Evolutionary conservation across 345 rosid genomes (phyloP), one percentile per base, ranked within the genome.

Genomic region (Euphorbia lathyris): DNA sequence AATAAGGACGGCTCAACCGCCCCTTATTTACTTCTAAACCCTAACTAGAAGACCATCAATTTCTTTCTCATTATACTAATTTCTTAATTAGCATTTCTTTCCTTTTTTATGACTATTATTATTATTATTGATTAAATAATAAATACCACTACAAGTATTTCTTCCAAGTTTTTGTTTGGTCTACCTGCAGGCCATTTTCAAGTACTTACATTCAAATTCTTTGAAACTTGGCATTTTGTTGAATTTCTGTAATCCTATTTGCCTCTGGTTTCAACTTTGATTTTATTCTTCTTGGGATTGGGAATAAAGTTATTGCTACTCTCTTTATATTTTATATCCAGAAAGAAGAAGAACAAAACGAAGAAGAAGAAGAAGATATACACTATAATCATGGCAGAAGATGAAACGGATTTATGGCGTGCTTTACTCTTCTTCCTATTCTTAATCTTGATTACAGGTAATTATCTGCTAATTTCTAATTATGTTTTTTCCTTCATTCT

Each of bases 1-100:
- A 78, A 65, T 70, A 68, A 16, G 72, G 83, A 79, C 81, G 81
- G 83, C 83, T 72, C 47, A 68, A 58, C 71, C 42, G 77, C 55
- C 69, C 58, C 47, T 47, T 32, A 25, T 7, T 58, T 30, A 26
- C 71, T 59, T 32, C 53, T 12, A 53, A 20, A 53, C 57, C 60
- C 38, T 19, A 34, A 34, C 3, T 3, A 34, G 38, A 34, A 34
- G 11, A 40, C 43, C 43, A 40, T 40, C 43, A 40, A 5, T 40
- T 40, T 40, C 43, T 40, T 40, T 9, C 6, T 40, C 11, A 2
- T 32, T 40, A 9, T 40, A 40, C 43, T 40, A 5, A 5, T 40
- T 9, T 40, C 11, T 40, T 32, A 13, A 58, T 32, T 38, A 51
- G 32, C 38, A 34, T 34, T 63, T 68, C 64, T 0, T 29, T 27